phyloP scores from a whole-genome alignment of 768 basidiomycete species.

The Mycena rebaudengoi region DNA sequence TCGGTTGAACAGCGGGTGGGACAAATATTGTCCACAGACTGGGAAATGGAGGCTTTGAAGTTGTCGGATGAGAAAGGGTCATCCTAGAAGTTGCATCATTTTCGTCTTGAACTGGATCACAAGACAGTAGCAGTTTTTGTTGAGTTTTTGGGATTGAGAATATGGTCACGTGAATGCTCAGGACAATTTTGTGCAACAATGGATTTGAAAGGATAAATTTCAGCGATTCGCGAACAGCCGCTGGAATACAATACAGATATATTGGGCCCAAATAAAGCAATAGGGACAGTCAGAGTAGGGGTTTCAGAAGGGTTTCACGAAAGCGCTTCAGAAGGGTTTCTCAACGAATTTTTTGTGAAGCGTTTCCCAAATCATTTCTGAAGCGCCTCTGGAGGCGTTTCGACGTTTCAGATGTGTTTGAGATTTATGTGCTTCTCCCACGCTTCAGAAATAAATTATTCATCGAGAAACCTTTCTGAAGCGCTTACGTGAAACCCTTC shows the following conservation, averaged over 20 bases:
- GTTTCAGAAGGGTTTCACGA: too few relatives aligned
- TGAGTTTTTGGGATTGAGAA: not conserved
- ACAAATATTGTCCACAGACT: constrained; percentile 40
- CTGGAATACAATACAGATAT: constrained; percentile 17
- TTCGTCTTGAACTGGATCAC: too few relatives aligned
- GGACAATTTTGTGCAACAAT: not conserved
- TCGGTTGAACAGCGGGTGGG: constrained; percentile 28
- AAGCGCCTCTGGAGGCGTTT: too few relatives aligned
- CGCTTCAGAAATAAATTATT: not conserved
- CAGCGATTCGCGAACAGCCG: constrained; percentile 16
- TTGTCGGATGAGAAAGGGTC: not conserved
- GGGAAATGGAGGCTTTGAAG: constrained; percentile 32
- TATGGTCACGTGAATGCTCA: not conserved
- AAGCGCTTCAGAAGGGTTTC: too few relatives aligned
- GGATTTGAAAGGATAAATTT: not conserved
- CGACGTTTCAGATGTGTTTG: too few relatives aligned
- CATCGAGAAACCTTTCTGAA: not conserved
- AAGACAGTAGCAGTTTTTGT: too few relatives aligned
- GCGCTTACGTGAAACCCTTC: too few relatives aligned
- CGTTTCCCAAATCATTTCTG: too few relatives aligned
- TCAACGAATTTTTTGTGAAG: too few relatives aligned
- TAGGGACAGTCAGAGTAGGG: too few relatives aligned
- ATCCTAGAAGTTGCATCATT: not conserved
- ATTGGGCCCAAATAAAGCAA: constrained; percentile 19
- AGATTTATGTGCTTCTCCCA: too few relatives aligned